Evolutionary conservation across 305 asterid species (phyloP).

Genomic region (Withania somnifera): DNA sequence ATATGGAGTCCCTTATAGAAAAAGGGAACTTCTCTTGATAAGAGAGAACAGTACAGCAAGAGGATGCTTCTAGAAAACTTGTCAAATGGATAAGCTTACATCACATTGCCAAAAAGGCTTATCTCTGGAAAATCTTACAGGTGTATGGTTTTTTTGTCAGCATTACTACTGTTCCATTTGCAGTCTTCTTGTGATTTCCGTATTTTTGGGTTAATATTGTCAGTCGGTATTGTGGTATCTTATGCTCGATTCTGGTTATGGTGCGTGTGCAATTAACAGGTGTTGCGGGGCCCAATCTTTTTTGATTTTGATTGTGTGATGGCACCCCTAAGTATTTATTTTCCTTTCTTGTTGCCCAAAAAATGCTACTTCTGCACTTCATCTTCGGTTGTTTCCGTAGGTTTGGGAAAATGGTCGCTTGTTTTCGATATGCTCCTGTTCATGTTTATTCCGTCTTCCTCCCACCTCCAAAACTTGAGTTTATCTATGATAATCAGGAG

Average conservation of each 20-base stretch:
- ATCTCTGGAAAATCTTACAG: background rate
- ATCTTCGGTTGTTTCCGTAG: slow-evolving; percentile 28
- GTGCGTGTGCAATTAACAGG: background rate
- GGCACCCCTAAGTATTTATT: background rate
- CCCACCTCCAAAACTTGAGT: slow-evolving; percentile 64
- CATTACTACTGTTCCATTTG: background rate
- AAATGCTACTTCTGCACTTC: background rate
- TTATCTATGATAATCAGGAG: slow-evolving; percentile 47
- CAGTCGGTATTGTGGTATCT: background rate
- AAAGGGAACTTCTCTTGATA: background rate
- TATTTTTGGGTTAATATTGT: background rate
- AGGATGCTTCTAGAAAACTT: background rate
- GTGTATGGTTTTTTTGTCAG: slow-evolving; percentile 1
- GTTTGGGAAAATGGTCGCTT: slow-evolving; percentile 74
- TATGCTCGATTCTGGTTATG: background rate
- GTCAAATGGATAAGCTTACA: background rate
- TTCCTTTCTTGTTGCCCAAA: slow-evolving; percentile 2
- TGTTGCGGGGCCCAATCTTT: background rate
- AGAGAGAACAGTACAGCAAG: background rate
- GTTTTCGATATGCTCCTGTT: slow-evolving; percentile 71
- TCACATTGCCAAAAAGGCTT: background rate
- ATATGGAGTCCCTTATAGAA: background rate
- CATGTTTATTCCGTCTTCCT: slow-evolving; percentile 62
- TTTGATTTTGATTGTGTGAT: background rate
- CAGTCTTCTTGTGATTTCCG: background rate